Percentiles rank a stretch among this genome's conserved stretches.
These are phyloP conservation scores for Darksidea phi DNA, from an alignment of 495 filamentous ascomycete genomes.

Conservation along the genomic window DNA sequence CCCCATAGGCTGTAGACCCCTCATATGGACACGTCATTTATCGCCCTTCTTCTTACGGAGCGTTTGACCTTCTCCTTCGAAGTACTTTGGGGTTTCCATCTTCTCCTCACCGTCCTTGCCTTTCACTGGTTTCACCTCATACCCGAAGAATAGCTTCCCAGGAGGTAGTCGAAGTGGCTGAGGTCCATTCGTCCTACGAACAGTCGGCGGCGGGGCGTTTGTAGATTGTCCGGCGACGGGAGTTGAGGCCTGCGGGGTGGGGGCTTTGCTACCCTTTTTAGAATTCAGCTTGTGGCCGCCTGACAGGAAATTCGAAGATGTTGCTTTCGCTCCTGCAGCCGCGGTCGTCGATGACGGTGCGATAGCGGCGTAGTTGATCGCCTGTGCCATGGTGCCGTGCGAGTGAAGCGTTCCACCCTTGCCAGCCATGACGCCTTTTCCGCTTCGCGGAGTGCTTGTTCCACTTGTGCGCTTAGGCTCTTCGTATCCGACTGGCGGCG, in stretches of 20 bases:
- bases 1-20: not conserved
- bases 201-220: slow-evolving; percentile 51
- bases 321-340: slow-evolving; percentile 59
- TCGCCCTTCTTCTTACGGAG: slow-evolving; percentile 57
- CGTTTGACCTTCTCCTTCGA: slow-evolving; percentile 87
- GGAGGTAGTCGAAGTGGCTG: slow-evolving; percentile 82
- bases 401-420: slow-evolving; percentile 72
- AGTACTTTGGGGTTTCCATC: slow-evolving; percentile 65
- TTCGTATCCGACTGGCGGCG: slow-evolving; percentile 87
- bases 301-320: slow-evolving; percentile 73
- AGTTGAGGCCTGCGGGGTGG: slow-evolving; percentile 78
- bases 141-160: slow-evolving; percentile 94
- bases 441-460: slow-evolving; percentile 67
- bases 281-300: slow-evolving; percentile 73
- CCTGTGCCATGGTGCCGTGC: slow-evolving; percentile 91
- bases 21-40: slow-evolving; percentile 23
- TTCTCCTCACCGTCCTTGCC: slow-evolving; percentile 71
- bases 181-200: slow-evolving; percentile 68
- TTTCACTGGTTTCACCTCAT: slow-evolving; percentile 83
- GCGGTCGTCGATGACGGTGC: slow-evolving; percentile 70
- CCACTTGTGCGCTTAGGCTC: slow-evolving; percentile 63
- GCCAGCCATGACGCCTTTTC: slow-evolving; percentile 50
- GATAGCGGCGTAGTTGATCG: slow-evolving; percentile 96
- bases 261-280: slow-evolving; percentile 75
- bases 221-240: slow-evolving; percentile 69